A percentile compares a stretch with the other conserved stretches of the same genome.
Conservation (phyloP, 805 yeast genomes). For the Saturnispora zaruensis region DNA sequence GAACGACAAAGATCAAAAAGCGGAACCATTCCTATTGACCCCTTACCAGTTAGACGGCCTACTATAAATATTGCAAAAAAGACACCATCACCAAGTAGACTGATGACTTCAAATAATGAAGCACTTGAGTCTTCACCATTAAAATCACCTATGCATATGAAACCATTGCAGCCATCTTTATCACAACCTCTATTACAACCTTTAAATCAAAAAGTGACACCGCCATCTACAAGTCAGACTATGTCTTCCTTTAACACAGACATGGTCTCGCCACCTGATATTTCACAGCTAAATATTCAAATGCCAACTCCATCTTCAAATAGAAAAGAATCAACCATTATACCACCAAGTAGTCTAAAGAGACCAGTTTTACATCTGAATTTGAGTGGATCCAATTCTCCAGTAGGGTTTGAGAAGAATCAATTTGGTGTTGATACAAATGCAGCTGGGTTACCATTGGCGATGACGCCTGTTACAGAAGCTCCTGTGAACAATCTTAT, state of each 20-base stretch:
- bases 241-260: constrained; percentile 17
- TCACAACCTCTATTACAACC: constrained; percentile 45
- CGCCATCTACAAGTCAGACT: constrained; percentile 16
- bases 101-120: constrained; percentile 14
- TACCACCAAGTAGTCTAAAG: constrained; percentile 13
- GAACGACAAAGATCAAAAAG: constrained; percentile 24
- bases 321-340: constrained; percentile 21
- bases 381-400: constrained; percentile 1
- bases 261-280: constrained; percentile 8
- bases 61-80: constrained; percentile 31
- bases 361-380: constrained; percentile 4
- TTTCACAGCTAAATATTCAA: constrained; percentile 52
- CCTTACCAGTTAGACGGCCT: constrained; percentile 25
- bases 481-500: constrained; percentile 19
- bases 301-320: constrained; percentile 60
- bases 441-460: constrained; percentile 54
- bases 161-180: constrained; percentile 37
- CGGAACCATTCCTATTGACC: constrained; percentile 19
- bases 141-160: constrained; percentile 35
- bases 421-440: constrained; percentile 44
- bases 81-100: constrained; percentile 41
- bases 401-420: constrained; percentile 16
- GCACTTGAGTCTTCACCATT: constrained; percentile 28
- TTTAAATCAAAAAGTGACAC: constrained; percentile 33
- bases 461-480: constrained; percentile 79